Conservation (phyloP, 1,139 yeast genomes). For the Komagataea norvegica region DNA sequence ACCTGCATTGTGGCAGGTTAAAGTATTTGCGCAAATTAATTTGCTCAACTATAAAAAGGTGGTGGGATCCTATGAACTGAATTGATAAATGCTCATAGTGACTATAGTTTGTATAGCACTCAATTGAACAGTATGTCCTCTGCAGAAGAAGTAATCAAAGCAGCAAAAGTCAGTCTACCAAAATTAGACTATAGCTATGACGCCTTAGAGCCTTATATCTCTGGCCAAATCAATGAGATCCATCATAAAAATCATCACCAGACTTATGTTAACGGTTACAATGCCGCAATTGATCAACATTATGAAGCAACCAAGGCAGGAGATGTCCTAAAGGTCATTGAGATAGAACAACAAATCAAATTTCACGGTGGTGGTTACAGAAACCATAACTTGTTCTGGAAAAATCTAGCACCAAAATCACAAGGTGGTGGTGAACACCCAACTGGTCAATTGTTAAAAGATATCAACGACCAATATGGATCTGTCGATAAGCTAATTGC, state of each 20-base stretch:
- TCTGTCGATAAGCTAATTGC: constrained; percentile 67
- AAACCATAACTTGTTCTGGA: constrained; percentile 88
- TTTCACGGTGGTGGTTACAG: constrained; percentile 95
- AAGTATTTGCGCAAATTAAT: neutral
- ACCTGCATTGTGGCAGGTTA: too few species aligned
- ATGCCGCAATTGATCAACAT: constrained; percentile 73
- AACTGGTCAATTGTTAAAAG: constrained; percentile 52
- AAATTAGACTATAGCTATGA: constrained; percentile 82
- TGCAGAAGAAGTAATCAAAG: constrained; percentile 15
- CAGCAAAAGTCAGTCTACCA: constrained; percentile 75
- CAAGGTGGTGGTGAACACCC: constrained; percentile 87
- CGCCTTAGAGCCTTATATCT: constrained; percentile 86
- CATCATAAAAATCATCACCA: constrained; percentile 95
- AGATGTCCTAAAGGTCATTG: constrained; percentile 61
- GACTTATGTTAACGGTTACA: constrained; percentile 86
- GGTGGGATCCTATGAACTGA: too few species aligned
- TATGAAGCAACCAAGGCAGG: constrained; percentile 64
- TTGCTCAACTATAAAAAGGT: neutral
- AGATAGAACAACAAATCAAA: constrained; percentile 74
- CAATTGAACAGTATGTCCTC: too few species aligned
- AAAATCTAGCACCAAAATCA: constrained; percentile 76
- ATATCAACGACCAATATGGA: constrained; percentile 67
- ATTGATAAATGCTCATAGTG: too few species aligned
- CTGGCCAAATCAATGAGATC: constrained; percentile 82
- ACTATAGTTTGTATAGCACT: too few species aligned